These are phyloP conservation scores for Lasiodiplodia citricola DNA, from an alignment of 2,329 filamentous ascomycete genomes.

Conservation along the genomic window DNA sequence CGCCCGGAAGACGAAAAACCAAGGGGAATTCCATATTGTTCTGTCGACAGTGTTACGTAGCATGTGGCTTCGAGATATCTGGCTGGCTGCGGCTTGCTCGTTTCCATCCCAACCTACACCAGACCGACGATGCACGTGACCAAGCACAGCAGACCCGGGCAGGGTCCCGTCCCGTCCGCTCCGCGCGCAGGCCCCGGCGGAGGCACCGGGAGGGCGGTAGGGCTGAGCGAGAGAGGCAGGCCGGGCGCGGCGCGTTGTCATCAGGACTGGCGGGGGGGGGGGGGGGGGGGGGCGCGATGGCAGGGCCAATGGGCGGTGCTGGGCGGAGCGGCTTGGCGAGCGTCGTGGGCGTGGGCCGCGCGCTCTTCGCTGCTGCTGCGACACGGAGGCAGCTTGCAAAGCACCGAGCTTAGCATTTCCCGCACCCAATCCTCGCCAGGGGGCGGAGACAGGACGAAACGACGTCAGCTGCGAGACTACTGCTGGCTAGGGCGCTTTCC, in stretches of 20 bases:
- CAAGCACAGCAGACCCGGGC: too few relatives aligned
- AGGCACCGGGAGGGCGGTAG: slow-evolving; percentile 1
- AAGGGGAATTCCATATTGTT: slow-evolving; percentile 16
- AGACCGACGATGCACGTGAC: background rate
- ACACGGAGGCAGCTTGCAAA: slow-evolving; percentile 24
- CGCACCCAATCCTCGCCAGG: slow-evolving; percentile 29
- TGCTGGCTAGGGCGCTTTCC: slow-evolving; percentile 28
- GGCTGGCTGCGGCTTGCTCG: slow-evolving; percentile 11
- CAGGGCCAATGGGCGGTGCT: slow-evolving; percentile 12
- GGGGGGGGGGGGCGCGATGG: background rate
- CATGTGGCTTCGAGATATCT: slow-evolving; percentile 23
- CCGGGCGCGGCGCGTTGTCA: background rate
- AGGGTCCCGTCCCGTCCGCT: background rate
- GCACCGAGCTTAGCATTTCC: slow-evolving; percentile 25
- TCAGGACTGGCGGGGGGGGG: background rate
- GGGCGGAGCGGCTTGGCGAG: slow-evolving; percentile 22
- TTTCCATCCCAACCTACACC: background rate
- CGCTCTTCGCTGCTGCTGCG: slow-evolving; percentile 22
- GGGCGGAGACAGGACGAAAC: slow-evolving; percentile 30
- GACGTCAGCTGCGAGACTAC: slow-evolving; percentile 41
- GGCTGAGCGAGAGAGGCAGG: background rate
- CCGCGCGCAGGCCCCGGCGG: slow-evolving; percentile 11
- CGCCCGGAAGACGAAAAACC: slow-evolving; percentile 26
- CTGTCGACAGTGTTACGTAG: slow-evolving; percentile 23
- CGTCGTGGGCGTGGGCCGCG: slow-evolving; percentile 21